Base-by-base conservation (phyloP, 768 basidiomycete genomes). In the Inosperma sp. region DNA sequence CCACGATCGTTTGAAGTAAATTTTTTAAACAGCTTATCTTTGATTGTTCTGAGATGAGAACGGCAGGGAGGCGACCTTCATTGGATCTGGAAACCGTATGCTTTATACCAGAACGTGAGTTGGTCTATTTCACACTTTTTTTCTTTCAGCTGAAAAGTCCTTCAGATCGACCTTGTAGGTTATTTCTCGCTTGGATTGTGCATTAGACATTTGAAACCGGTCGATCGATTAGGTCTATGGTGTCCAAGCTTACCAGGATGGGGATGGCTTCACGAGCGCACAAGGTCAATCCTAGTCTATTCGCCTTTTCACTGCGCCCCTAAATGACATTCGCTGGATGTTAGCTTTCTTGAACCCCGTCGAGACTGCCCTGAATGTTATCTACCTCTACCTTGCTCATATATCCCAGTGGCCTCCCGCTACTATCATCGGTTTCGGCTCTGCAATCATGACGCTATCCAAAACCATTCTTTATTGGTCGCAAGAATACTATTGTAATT, bases 71-170 rank as follows among this genome's bases (percentile, higher is more conserved):
- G 93, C 2, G 90, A 93, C 66, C 72, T 93, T 39, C 87, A 93
- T 59, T 94, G 91, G 92, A 78, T 94, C 36, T 95, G 92, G 93
- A 72, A 77, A 52, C 90, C 90, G 2, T 94, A 94, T 61, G 77
- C 74, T 21, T 52, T 87, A 25, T 92, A 91, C 67, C 84, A 89
- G 61, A 71, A 84, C n/a, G 70, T 90, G 46, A 36, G 68, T 52
- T 6, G 58, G 16, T 55, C 25, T 23, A 16, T 44, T 23, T 25
- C 47, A 33, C 14, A 34, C 1, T 21, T 27, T 17, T 10, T 26
- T 10, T 26, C 5, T 13, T 6, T 17, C 13, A 17, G 34, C 35
- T 36, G 22, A 48, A 13, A 27, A 5, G 33, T 26, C 39, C 45
- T 21, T 13, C 47, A 72, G 67, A 56, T 72, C 49, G 69, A 74